Base-by-base conservation (phyloP, 2,329 filamentous ascomycete genomes). In the Podosphaera aphanis region DNA sequence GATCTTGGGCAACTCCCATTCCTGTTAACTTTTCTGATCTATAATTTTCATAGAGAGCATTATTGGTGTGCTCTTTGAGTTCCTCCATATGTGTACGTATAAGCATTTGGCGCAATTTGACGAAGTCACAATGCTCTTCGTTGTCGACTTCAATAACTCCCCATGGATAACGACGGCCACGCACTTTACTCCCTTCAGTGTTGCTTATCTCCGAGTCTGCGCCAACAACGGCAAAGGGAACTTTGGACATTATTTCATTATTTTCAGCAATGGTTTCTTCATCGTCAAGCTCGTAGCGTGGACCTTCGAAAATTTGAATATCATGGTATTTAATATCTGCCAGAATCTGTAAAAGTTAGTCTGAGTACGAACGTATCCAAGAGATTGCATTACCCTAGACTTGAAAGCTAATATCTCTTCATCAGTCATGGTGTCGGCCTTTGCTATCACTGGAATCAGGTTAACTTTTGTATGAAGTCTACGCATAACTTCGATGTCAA, bases 41-140 rank as follows among this genome's bases (percentile, higher is more conserved):
- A 79, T 98, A 98, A 74, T 95, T 95, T 73, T 98, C 90, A 70
- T 98, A 98, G 58, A 98, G 71, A 54, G 73, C 75, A 70, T 98
- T 98, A 78, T 95, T 98, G 65, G 90, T 98, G 71, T 98, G 84
- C 71, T 98, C 90, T 79, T 98, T 98, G 70, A 98, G 84, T 69
- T 98, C 90, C 64, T 98, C 90, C 90, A 98, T 98, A 74, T 98
- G 90, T 47, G 90, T 98, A 64, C 90, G 83, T 69, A 98, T 95
- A 56, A 98, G 77, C 90, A 98, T 98, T 67, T 98, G 90, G 64
- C 90, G 85, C 50, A 98, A 78, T 77, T 98, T 98, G 66, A 95
- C 90, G 56, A 98, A 98, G 68, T 98, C 90, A 61, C 90, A 98
- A 71, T 98, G 90, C 65, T 98, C 90, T 73, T 98, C 90, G 63